Evolutionary conservation across 148 eudicot genomes (phyloP).

Genomic region (Rhododendron ferrugineum): DNA sequence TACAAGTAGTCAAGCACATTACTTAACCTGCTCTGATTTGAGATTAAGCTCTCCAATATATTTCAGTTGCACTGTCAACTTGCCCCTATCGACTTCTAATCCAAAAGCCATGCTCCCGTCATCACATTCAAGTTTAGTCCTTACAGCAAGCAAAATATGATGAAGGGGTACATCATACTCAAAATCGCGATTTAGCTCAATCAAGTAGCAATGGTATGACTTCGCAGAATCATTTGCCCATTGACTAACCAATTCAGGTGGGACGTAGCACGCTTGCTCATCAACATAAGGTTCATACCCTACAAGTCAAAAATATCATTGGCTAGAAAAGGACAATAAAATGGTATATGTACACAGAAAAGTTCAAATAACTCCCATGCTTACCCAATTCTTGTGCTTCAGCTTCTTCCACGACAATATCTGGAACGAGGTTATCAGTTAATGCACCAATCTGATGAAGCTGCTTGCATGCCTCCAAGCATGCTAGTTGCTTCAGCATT

Average conservation of each 20-base stretch:
- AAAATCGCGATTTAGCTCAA: conserved; percentile 40
- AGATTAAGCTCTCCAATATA: conserved; percentile 35
- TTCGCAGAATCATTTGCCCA: conserved; percentile 15
- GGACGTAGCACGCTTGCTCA: conserved; percentile 40
- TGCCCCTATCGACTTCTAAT: conserved; percentile 56
- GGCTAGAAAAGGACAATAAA: background rate
- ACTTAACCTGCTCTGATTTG: conserved; percentile 39
- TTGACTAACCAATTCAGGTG: conserved; percentile 55
- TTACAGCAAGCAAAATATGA: conserved; percentile 46
- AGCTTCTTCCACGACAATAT: conserved; percentile 56
- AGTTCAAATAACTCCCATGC: background rate
- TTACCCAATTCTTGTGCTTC: conserved; percentile 44
- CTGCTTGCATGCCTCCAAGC: conserved; percentile 76
- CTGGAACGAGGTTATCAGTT: conserved; percentile 81
- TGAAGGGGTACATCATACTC: conserved; percentile 39
- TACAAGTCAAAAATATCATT: conserved; percentile 8
- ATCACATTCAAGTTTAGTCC: conserved; percentile 39
- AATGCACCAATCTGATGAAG: conserved; percentile 73
- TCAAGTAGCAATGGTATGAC: conserved; percentile 49
- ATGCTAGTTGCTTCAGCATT: conserved; percentile 58
- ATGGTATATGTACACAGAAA: background rate
- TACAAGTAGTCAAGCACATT: background rate
- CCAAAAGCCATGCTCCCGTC: conserved; percentile 30
- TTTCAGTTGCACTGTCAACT: conserved; percentile 32
- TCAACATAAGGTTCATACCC: conserved; percentile 38